phyloP scores from a whole-genome alignment of 2,329 filamentous ascomycete species.

The Cadophora gregata region DNA sequence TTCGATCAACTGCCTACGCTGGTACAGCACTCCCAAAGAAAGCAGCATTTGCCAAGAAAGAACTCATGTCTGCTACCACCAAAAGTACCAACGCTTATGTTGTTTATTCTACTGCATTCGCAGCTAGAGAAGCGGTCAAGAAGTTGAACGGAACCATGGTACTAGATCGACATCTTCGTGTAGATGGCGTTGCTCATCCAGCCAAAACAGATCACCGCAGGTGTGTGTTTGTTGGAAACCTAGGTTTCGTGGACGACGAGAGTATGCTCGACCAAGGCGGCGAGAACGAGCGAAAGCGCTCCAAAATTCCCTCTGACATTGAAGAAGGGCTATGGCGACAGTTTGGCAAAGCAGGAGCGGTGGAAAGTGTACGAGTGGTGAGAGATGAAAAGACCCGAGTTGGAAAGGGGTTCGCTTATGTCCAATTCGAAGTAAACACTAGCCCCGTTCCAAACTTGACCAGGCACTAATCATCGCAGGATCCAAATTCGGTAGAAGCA shows the following conservation, averaged over 20 bases:
- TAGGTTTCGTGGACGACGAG: constrained; percentile 95
- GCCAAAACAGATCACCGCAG: constrained; percentile 81
- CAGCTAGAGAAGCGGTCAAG: constrained; percentile 76
- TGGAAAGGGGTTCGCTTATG: constrained; percentile 96
- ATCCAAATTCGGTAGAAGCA: constrained; percentile 87
- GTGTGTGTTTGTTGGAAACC: constrained; percentile 95
- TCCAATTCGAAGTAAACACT: constrained; percentile 77
- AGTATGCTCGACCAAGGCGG: constrained; percentile 70
- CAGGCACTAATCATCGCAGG: constrained; percentile 51
- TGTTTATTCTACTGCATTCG: constrained; percentile 79
- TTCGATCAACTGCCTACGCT: constrained; percentile 89
- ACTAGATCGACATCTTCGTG: constrained; percentile 85
- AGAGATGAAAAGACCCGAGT: constrained; percentile 89
- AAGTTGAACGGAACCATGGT: constrained; percentile 84
- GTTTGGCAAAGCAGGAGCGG: constrained; percentile 77
- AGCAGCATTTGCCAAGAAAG: constrained; percentile 90
- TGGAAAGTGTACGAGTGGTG: constrained; percentile 93
- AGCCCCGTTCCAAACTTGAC: neutral
- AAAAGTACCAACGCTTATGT: constrained; percentile 94
- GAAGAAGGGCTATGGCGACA: constrained; percentile 92
- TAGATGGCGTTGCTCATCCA: constrained; percentile 90
- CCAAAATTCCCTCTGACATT: constrained; percentile 78
- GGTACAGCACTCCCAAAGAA: constrained; percentile 82
- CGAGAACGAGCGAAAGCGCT: constrained; percentile 73
- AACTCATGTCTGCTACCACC: constrained; percentile 88